phyloP scores from a whole-genome alignment of 2,329 filamentous ascomycete genomes.

The Xylariaceae sp. region DNA sequence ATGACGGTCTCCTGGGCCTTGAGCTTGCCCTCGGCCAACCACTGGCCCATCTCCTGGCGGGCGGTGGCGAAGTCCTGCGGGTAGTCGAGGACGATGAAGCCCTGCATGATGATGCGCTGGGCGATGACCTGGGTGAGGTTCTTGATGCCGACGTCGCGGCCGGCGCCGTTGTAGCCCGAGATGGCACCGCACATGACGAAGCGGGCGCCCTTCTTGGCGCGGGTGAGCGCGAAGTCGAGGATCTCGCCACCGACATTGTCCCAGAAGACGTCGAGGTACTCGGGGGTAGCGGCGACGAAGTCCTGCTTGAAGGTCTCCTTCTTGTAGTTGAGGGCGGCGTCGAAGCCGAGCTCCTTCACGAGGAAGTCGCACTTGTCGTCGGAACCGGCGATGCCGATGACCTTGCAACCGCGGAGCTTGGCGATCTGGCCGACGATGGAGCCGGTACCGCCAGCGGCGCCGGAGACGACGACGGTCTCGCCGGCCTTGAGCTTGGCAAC shows the following conservation, averaged over 20 bases:
- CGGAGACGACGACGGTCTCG: conserved; percentile 71
- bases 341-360: conserved; percentile 50
- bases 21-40: conserved; percentile 67
- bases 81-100: conserved; percentile 70
- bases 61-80: conserved; percentile 52
- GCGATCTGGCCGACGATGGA: conserved; percentile 73
- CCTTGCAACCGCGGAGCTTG: conserved; percentile 59
- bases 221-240: conserved; percentile 57
- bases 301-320: conserved; percentile 45
- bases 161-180: conserved; percentile 60
- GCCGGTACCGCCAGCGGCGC: conserved; percentile 72
- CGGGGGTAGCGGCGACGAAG: conserved; percentile 47
- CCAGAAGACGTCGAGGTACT: conserved; percentile 56
- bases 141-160: conserved; percentile 44
- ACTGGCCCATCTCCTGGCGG: conserved; percentile 55
- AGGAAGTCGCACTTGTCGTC: conserved; percentile 61
- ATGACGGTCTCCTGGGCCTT: conserved; percentile 67
- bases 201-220: conserved; percentile 57
- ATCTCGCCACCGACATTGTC: conserved; percentile 68
- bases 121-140: conserved; percentile 29
- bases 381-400: conserved; percentile 61
- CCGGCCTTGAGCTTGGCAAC: conserved; percentile 63
- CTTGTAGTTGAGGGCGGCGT: conserved; percentile 57
- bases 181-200: conserved; percentile 70
- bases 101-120: conserved; percentile 56